Percentiles rank a stretch among this genome's conserved stretches.
Evolutionary conservation across 2,329 filamentous ascomycete species (phyloP).

Genomic region (Trichoderma sp.): DNA sequence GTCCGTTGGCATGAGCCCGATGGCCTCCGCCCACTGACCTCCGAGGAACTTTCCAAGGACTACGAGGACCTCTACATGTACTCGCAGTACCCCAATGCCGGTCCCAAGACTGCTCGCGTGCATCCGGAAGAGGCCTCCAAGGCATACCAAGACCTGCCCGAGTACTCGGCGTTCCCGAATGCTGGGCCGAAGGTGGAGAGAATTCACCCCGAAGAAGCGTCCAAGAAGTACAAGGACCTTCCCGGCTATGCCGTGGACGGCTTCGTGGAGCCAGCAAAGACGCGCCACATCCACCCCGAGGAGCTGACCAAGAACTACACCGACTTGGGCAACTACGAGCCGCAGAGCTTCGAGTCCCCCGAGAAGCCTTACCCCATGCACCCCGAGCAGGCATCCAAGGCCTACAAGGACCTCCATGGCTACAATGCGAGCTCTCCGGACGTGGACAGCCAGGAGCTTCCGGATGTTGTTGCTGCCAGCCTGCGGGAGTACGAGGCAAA

Average conservation of each 20-base stretch:
- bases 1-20: constrained; percentile 46
- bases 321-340: constrained; percentile 48
- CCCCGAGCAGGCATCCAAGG: constrained; percentile 43
- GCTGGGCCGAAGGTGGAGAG: constrained; percentile 32
- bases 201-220: constrained; percentile 41
- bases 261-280: constrained; percentile 36
- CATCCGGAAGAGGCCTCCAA: constrained; percentile 44
- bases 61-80: constrained; percentile 47
- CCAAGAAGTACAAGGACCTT: constrained; percentile 43
- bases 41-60: constrained; percentile 42
- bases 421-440: constrained; percentile 45
- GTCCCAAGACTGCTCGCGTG: constrained; percentile 32
- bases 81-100: constrained; percentile 39
- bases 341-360: constrained; percentile 36
- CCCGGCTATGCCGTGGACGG: constrained; percentile 38
- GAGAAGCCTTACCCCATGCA: constrained; percentile 36
- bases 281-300: constrained; percentile 42
- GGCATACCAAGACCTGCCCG: constrained; percentile 42
- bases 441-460: constrained; percentile 40
- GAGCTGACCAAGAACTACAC: constrained; percentile 45
- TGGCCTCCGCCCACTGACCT: constrained; percentile 41
- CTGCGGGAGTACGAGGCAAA: constrained; percentile 46
- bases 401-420: constrained; percentile 47
- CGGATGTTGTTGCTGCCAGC: constrained; percentile 41
- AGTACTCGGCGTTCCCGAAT: constrained; percentile 40